Evolutionary conservation across 2,329 filamentous ascomycete genomes (phyloP).

Genomic region (Dendrostoma leiphaemia): DNA sequence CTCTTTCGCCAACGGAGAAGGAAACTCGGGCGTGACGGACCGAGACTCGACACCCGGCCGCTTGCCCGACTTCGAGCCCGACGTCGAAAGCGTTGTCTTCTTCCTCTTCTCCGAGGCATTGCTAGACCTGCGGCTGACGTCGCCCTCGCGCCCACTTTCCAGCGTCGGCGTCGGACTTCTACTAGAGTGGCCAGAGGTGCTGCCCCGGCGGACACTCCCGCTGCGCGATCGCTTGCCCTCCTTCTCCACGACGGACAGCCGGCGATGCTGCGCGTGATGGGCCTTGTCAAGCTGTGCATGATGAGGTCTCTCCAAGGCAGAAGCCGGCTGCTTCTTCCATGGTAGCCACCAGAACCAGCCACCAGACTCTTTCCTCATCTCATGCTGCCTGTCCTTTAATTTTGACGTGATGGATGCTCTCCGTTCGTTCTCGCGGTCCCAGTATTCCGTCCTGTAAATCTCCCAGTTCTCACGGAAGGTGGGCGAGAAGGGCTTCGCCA

Average conservation of each 20-base stretch:
- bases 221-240: slow-evolving; percentile 50
- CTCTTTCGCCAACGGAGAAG: slow-evolving; percentile 52
- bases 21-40: slow-evolving; percentile 53
- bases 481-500: slow-evolving; percentile 92
- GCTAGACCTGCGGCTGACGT: slow-evolving; percentile 45
- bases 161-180: slow-evolving; percentile 48
- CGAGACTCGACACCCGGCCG: slow-evolving; percentile 46
- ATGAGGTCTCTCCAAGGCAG: slow-evolving; percentile 28
- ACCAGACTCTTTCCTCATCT: slow-evolving; percentile 65
- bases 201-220: slow-evolving; percentile 51
- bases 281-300: slow-evolving; percentile 38
- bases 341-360: slow-evolving; percentile 87
- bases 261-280: slow-evolving; percentile 31
- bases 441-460: slow-evolving; percentile 88
- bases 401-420: slow-evolving; percentile 70
- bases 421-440: slow-evolving; percentile 94
- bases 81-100: slow-evolving; percentile 42
- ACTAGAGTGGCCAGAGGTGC: slow-evolving; percentile 44
- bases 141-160: slow-evolving; percentile 37
- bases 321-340: slow-evolving; percentile 51
- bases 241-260: slow-evolving; percentile 41
- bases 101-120: slow-evolving; percentile 50
- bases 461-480: slow-evolving; percentile 98
- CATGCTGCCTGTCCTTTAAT: slow-evolving; percentile 65
- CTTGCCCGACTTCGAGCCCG: slow-evolving; percentile 32